phyloP scores from a whole-genome alignment of 495 filamentous ascomycete genomes.

The Margaritispora aquatica region DNA sequence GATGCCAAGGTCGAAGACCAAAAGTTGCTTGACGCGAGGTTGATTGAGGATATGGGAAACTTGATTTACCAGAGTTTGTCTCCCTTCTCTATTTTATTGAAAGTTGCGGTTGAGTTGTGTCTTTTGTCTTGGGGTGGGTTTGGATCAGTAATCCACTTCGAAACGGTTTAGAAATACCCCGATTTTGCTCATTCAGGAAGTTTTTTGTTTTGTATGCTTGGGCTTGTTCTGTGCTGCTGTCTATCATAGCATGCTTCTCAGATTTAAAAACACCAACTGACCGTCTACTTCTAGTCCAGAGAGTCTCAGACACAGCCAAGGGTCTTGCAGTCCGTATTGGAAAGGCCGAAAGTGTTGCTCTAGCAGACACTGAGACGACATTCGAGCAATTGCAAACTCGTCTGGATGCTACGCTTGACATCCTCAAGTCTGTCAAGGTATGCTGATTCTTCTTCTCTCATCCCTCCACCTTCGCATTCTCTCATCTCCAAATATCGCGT shows the following conservation, averaged over 20 bases:
- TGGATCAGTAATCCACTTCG: not conserved
- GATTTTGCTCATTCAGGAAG: not conserved
- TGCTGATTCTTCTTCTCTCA: not conserved
- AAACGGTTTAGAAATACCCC: not conserved
- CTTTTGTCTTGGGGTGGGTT: not conserved
- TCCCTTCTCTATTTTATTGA: not conserved
- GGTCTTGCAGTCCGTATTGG: slow-evolving; percentile 26
- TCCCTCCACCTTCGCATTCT: not conserved
- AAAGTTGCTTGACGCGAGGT: slow-evolving; percentile 6
- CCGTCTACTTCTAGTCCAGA: slow-evolving; percentile 23
- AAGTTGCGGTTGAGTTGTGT: not conserved
- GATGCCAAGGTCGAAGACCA: slow-evolving; percentile 2
- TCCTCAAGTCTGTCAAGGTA: slow-evolving; percentile 28
- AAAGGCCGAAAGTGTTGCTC: slow-evolving; percentile 18
- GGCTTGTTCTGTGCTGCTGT: no score
- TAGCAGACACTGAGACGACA: slow-evolving; percentile 32
- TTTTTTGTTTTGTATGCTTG: no score
- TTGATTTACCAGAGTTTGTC: slow-evolving; percentile 32
- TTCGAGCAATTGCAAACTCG: slow-evolving; percentile 33
- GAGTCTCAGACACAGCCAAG: slow-evolving; percentile 26
- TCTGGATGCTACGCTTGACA: slow-evolving; percentile 32
- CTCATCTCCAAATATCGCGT: no score
- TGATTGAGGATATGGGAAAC: slow-evolving; percentile 35
- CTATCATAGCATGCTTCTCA: no score
- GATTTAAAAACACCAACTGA: not conserved